Conservation (phyloP, 1,139 yeast species). For the Saccharomycopsis hybrid region DNA sequence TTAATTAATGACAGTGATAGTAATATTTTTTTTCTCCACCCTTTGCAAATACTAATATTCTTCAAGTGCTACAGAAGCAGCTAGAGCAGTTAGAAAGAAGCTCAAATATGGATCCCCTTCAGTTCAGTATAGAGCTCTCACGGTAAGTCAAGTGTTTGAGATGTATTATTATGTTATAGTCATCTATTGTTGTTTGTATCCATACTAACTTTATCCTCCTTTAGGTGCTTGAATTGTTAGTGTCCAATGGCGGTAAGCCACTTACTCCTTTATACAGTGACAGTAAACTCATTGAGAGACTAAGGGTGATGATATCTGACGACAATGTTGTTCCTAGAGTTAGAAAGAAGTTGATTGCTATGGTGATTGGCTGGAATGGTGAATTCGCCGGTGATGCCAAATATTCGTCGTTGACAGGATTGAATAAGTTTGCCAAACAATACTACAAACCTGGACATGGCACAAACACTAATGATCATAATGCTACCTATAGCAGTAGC, state of each 20-base stretch:
- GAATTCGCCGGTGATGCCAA: slow-evolving; percentile 48
- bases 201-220: too few species aligned
- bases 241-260: slow-evolving; percentile 63
- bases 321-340: slow-evolving; percentile 39
- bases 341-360: slow-evolving; percentile 37
- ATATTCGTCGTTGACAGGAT: slow-evolving; percentile 43
- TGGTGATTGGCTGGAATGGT: slow-evolving; percentile 60
- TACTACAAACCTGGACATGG: slow-evolving; percentile 4
- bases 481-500: not conserved
- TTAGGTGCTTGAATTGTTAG: slow-evolving; percentile 60
- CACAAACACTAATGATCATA: not conserved
- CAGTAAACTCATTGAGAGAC: slow-evolving; percentile 59
- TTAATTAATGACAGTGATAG: not conserved
- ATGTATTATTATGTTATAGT: too few species aligned
- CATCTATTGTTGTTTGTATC: too few species aligned
- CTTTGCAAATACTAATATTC: slow-evolving; percentile 1
- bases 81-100: slow-evolving; percentile 81
- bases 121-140: slow-evolving; percentile 62
- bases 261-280: slow-evolving; percentile 55
- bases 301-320: slow-evolving; percentile 46
- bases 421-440: slow-evolving; percentile 32
- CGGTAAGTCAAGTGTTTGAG: slow-evolving; percentile 22
- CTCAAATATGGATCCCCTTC: slow-evolving; percentile 71
- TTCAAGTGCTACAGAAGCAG: slow-evolving; percentile 69
- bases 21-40: not conserved